phyloP scores from a whole-genome alignment of 345 rosid species.

The Viola odorata region DNA sequence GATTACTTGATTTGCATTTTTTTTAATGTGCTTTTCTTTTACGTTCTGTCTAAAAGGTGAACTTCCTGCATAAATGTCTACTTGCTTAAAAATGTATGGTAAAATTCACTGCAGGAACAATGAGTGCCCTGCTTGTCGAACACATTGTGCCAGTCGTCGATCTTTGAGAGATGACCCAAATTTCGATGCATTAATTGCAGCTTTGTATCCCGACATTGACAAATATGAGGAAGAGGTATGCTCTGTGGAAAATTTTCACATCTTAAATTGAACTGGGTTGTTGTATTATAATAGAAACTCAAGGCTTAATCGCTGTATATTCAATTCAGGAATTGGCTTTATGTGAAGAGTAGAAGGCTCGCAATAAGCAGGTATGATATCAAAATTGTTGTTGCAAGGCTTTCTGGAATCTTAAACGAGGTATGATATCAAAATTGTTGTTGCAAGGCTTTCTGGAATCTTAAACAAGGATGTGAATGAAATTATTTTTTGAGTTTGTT shows the following conservation, averaged over 20 bases:
- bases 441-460: neutral
- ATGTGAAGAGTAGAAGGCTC: constrained; percentile 46
- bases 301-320: constrained; percentile 4
- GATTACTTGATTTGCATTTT: constrained; percentile 1
- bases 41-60: neutral
- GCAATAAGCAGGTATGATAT: constrained; percentile 39
- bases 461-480: neutral
- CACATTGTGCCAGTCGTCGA: constrained; percentile 76
- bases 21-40: neutral
- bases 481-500: neutral
- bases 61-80: neutral
- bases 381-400: constrained; percentile 4
- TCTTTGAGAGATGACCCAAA: constrained; percentile 79
- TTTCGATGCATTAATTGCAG: constrained; percentile 72
- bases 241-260: constrained; percentile 8
- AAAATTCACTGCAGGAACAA: constrained; percentile 53
- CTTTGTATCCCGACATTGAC: constrained; percentile 59
- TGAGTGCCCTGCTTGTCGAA: constrained; percentile 86
- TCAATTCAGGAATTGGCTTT: constrained; percentile 46
- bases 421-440: constrained; percentile 18
- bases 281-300: constrained; percentile 4
- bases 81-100: constrained; percentile 4
- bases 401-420: too few species aligned
- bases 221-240: constrained; percentile 66
- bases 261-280: constrained; percentile 8